Evolutionary conservation across 345 rosid genomes (phyloP).

Genomic region (Mangifera indica): DNA sequence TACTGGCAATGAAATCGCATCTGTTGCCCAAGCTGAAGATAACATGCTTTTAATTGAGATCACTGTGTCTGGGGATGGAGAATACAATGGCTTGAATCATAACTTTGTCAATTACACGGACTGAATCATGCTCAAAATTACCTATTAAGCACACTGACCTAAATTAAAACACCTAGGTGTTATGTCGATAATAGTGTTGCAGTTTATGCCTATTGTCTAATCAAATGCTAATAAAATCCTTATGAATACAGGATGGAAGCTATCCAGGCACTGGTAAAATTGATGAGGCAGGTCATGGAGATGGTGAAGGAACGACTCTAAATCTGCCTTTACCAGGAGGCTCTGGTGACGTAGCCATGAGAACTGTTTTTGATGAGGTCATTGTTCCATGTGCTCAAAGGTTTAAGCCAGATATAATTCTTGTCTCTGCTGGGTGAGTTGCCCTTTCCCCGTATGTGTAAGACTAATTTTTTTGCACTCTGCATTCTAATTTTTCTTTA

Average conservation of each 20-base stretch:
- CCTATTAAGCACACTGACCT: not conserved
- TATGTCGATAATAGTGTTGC: not conserved
- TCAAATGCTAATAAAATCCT: not conserved
- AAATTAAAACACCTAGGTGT: not conserved
- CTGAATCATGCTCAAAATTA: constrained; percentile 2
- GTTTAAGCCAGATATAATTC: constrained; percentile 90
- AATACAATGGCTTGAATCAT: not conserved
- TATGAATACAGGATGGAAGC: constrained; percentile 67
- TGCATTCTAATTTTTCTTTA: not conserved
- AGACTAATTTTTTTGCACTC: not conserved
- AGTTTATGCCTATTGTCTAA: not conserved
- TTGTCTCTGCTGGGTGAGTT: constrained; percentile 95
- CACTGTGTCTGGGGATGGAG: not conserved
- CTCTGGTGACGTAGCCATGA: constrained; percentile 85
- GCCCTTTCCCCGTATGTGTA: not conserved
- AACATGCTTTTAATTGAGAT: not conserved
- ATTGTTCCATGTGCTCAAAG: constrained; percentile 84
- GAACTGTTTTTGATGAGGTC: constrained; percentile 77
- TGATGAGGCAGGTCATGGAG: constrained; percentile 71
- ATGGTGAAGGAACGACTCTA: constrained; percentile 84
- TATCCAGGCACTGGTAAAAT: constrained; percentile 90
- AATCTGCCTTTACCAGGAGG: constrained; percentile 96
- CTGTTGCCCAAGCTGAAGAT: not conserved
- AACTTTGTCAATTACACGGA: too few species aligned
- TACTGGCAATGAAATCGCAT: not conserved